Conservation (phyloP, 352 stramenopile species). For the Globisporangium paddicum region DNA sequence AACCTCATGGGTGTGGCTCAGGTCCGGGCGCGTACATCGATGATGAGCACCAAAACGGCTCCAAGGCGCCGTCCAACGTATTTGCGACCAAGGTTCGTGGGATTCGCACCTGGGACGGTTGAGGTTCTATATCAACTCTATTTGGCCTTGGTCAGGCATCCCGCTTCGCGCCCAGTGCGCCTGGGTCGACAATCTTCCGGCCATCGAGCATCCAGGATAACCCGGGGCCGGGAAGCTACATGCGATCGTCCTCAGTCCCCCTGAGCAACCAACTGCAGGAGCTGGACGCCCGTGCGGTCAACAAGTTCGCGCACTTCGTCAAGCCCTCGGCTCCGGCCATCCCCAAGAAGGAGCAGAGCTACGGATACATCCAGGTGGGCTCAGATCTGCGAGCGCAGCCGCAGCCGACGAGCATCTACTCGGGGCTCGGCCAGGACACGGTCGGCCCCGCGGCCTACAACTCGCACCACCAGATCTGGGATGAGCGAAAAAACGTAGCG, state of each 20-base stretch:
- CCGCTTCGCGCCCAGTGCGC: conserved; percentile 65
- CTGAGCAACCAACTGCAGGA: conserved; percentile 19
- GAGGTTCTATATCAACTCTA: background rate
- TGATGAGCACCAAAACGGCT: conserved; percentile 11
- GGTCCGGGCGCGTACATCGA: conserved; percentile 57
- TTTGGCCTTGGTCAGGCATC: conserved; percentile 35
- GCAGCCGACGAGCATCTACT: conserved; percentile 48
- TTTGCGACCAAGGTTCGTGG: conserved; percentile 60
- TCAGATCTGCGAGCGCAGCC: conserved; percentile 36
- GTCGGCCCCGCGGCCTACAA: conserved; percentile 68
- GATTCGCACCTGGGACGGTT: background rate
- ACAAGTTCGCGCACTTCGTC: conserved; percentile 41
- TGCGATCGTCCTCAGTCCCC: conserved; percentile 20
- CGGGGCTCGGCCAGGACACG: conserved; percentile 63
- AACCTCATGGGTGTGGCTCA: background rate
- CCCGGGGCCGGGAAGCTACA: conserved; percentile 54
- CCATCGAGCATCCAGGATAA: conserved; percentile 73
- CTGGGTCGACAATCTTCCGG: conserved; percentile 61
- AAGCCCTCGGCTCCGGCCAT: conserved; percentile 64
- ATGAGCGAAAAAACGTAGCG: conserved; percentile 63
- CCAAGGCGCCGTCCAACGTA: conserved; percentile 39
- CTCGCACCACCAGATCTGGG: conserved; percentile 44
- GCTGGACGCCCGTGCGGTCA: conserved; percentile 5
- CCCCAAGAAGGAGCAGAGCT: conserved; percentile 67
- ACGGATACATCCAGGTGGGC: conserved; percentile 54